Base-by-base conservation (phyloP, 2,329 filamentous ascomycete species). In the Pseudogymnoascus sp. region DNA sequence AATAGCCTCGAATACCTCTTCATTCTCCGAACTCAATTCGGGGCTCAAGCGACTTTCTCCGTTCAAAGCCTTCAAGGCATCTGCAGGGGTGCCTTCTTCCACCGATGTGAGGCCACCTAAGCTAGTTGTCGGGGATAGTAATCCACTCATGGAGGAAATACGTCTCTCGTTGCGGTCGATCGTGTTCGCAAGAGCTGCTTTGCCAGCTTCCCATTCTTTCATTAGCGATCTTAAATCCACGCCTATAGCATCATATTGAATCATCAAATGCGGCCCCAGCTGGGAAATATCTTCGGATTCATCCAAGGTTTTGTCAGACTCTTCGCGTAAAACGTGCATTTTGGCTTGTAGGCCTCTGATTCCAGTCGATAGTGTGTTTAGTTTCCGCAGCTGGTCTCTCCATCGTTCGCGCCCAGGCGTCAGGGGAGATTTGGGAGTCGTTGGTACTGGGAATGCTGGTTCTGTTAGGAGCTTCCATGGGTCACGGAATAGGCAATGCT, bases 191-290 rank as follows among this genome's bases (percentile, higher is more conserved):
- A 99, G 79, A 5, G 90, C 87, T n/a, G 87, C 83, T 73, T 89
- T 93, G 59, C 93, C 94, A 60, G 88, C 84, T 69, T 95, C 90
- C 92, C 92, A 96, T 65, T 91, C 89, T 65, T 88, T 82, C 74
- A 92, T 85, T 59, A 96, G 77, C 45, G 87, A 83, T 72, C 88
- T 88, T 48, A 99, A 80, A 70, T 99, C 94, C 27, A 87, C 81
- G 2, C 94, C 94, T 65, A 99, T 95, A 4, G 92, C 93, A 62
- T 99, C 94, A 74, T 97, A 99, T 70, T 97, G 94, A 21, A 86
- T 77, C 81, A 96, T 87, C 39, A 97, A 80, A 65, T 86, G 87
- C 0, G 87, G 83, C 0, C 89, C 90, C 13, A 96, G 82, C 67
- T 96, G 89, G 3, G 85, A 84, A 15, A 90, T 84, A 67, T 87